Evolutionary conservation across 2,329 filamentous ascomycete species (phyloP).

Genomic region (Fusarium dimerum): DNA sequence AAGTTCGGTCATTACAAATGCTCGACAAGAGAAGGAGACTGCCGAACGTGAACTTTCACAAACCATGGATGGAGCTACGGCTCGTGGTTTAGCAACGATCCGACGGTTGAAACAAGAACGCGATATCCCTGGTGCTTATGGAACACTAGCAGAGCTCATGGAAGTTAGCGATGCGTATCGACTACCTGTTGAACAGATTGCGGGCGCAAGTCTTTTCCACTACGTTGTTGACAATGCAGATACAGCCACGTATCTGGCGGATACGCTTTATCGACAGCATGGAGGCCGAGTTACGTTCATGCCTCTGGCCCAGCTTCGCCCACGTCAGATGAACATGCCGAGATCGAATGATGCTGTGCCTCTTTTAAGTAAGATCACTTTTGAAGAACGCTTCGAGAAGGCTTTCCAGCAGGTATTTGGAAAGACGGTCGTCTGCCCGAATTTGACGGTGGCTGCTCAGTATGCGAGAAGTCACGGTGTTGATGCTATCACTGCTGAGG

Average conservation of each 20-base stretch:
- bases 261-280: slow-evolving; percentile 75
- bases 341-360: slow-evolving; percentile 85
- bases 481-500: slow-evolving; percentile 90
- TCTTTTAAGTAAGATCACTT: slow-evolving; percentile 81
- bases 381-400: slow-evolving; percentile 73
- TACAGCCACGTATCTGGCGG: slow-evolving; percentile 80
- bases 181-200: slow-evolving; percentile 88
- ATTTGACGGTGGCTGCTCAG: slow-evolving; percentile 81
- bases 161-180: slow-evolving; percentile 83
- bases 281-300: slow-evolving; percentile 93
- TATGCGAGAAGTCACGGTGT: slow-evolving; percentile 91
- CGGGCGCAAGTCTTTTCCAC: slow-evolving; percentile 90
- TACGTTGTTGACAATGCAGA: slow-evolving; percentile 92
- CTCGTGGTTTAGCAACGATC: slow-evolving; percentile 83
- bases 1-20: slow-evolving; percentile 73
- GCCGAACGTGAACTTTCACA: slow-evolving; percentile 78
- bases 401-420: slow-evolving; percentile 96
- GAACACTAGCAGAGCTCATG: slow-evolving; percentile 90
- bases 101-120: slow-evolving; percentile 78
- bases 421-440: slow-evolving; percentile 91
- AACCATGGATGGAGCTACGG: slow-evolving; percentile 87
- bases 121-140: slow-evolving; percentile 83
- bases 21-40: slow-evolving; percentile 72
- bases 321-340: slow-evolving; percentile 73
- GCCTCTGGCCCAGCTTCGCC: slow-evolving; percentile 80